Conservation (phyloP, 2,329 filamentous ascomycete genomes). For the Talaromyces sp. region DNA sequence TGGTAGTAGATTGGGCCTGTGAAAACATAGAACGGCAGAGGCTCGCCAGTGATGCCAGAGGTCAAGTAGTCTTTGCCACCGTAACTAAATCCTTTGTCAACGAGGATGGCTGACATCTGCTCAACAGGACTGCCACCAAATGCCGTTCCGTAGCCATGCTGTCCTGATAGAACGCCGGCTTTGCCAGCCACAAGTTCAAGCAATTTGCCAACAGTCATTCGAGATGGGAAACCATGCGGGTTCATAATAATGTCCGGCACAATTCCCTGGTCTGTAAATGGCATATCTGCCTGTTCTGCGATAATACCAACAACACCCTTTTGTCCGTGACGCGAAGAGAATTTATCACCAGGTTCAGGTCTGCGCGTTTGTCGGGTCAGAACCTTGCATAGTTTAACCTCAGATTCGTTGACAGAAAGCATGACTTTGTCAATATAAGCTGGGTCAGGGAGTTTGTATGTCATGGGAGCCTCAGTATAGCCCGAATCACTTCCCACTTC, state of each 20-base stretch:
- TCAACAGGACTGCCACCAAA: constrained; percentile 82
- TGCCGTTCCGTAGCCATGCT: constrained; percentile 81
- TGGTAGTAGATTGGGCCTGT: constrained; percentile 99
- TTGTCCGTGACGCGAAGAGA: constrained; percentile 95
- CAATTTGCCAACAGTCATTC: constrained; percentile 99
- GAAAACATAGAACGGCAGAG: constrained; percentile 92
- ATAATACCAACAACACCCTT: constrained; percentile 98
- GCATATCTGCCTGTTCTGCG: constrained; percentile 93
- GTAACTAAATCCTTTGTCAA: constrained; percentile 89
- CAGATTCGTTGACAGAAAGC: constrained; percentile 82
- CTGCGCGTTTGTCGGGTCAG: constrained; percentile 93
- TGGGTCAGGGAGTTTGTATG: constrained; percentile 77
- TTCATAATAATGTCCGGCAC: constrained; percentile 99
- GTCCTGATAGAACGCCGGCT: constrained; percentile 78
- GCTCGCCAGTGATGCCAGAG: constrained; percentile 88
- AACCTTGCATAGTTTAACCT: constrained; percentile 84
- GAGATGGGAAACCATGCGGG: constrained; percentile 97
- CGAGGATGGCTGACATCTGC: constrained; percentile 79
- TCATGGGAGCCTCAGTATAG: constrained; percentile 43
- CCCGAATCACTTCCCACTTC: constrained; percentile 51
- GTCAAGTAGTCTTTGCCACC: constrained; percentile 97
- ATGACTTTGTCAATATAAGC: constrained; percentile 95
- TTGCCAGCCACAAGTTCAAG: constrained; percentile 93
- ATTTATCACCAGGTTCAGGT: constrained; percentile 95
- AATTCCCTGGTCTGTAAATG: constrained; percentile 85